A percentile compares a stretch with the other conserved stretches of the same genome.
These are phyloP conservation scores for Silene conica DNA, from an alignment of 148 eudicot genomes.

Conservation along the genomic window DNA sequence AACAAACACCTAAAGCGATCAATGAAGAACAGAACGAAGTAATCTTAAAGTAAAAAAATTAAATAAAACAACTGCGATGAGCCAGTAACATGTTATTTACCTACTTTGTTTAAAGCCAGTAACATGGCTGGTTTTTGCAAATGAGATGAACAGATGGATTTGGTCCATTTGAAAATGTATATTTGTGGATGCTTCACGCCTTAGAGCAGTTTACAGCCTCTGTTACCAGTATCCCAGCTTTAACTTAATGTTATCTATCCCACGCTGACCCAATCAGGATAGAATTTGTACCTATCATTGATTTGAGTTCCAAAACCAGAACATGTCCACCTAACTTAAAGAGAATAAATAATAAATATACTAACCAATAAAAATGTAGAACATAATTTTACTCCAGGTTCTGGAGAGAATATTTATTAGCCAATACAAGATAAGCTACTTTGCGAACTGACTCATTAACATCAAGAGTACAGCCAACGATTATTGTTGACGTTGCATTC, in stretches of 20 bases:
- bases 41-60: no score
- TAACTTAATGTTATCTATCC: neutral
- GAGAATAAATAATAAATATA: neutral
- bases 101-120: no score
- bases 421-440: constrained; percentile 82
- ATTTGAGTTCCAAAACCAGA: neutral
- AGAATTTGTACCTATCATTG: neutral
- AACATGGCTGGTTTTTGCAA: no score
- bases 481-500: constrained; percentile 57
- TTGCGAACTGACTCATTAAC: constrained; percentile 88
- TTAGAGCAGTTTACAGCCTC: neutral
- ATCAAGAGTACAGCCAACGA: constrained; percentile 82
- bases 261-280: neutral
- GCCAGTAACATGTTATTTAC: no score
- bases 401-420: constrained; percentile 89
- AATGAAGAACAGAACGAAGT: no score
- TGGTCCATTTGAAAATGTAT: no score
- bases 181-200: neutral
- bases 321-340: neutral
- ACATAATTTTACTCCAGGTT: constrained; percentile 61
- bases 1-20: no score
- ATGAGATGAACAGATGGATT: no score
- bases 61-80: no score
- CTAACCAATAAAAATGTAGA: neutral
- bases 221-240: neutral